Conservation (phyloP, 108 stramenopile genomes). For the Skeletonema marinoi region DNA sequence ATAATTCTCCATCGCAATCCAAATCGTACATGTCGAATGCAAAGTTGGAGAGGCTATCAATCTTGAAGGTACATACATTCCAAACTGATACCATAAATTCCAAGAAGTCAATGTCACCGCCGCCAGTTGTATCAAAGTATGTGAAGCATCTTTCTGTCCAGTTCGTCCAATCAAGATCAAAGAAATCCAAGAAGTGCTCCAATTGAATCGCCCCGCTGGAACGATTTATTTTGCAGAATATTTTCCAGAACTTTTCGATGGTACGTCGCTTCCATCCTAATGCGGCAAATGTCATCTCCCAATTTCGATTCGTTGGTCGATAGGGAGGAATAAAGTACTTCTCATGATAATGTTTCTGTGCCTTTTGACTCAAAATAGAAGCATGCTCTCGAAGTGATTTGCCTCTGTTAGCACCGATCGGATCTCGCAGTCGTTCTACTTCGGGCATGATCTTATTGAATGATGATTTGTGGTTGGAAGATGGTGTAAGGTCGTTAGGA, state of each 20-base stretch:
- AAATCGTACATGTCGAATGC: constrained; percentile 58
- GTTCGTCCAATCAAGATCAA: constrained; percentile 44
- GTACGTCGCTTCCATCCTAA: constrained; percentile 43
- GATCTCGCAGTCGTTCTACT: constrained; percentile 21
- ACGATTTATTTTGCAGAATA: constrained; percentile 51
- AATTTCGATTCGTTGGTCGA: constrained; percentile 43
- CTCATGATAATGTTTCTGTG: constrained; percentile 16
- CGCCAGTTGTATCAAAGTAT: constrained; percentile 51
- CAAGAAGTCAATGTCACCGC: constrained; percentile 53
- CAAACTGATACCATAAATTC: constrained; percentile 53
- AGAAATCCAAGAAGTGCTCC: constrained; percentile 48
- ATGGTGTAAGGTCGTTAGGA: not conserved
- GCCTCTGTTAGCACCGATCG: constrained; percentile 35
- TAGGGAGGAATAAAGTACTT: constrained; percentile 50
- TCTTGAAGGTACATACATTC: constrained; percentile 53
- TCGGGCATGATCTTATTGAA: constrained; percentile 18
- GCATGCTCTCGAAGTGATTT: constrained; percentile 24
- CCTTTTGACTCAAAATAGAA: constrained; percentile 1
- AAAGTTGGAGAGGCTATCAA: constrained; percentile 51
- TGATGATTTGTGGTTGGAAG: too few species aligned
- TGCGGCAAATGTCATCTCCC: constrained; percentile 50
- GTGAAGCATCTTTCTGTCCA: constrained; percentile 50
- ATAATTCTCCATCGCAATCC: constrained; percentile 48
- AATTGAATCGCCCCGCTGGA: constrained; percentile 39
- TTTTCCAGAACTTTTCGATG: constrained; percentile 53